Evolutionary conservation across 441 rosid species (phyloP), one percentile per base, ranked within the genome.

Genomic region (Biscutella laevigata): DNA sequence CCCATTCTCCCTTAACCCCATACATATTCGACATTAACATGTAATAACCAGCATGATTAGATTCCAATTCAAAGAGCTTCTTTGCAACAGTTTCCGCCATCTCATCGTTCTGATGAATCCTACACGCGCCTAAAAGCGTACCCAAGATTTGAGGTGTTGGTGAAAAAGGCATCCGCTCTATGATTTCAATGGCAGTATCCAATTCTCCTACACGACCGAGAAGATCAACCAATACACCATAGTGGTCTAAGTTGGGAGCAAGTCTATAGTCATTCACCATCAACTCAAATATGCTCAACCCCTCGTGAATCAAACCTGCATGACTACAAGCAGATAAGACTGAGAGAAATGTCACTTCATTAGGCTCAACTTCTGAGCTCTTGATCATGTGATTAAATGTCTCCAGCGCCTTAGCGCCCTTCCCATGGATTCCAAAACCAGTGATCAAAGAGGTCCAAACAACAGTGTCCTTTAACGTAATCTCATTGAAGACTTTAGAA

Each of bases 391-490:
- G 39, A 53, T 64, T 6, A 10, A 78, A 78, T 30, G 67, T 67
- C 55, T 60, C 48, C 28, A 75, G 20, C n/a, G 82, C 77, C 53
- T 70, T 61, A 56, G 24, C 22, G 9, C 72, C 81, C 29, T 50
- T 59, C 22, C 87, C 87, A 33, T 81, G 81, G 42, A 68, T 62
- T 54, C 80, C 82, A 56, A 68, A 74, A 47, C 74, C 72, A 60
- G 82, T 71, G 53, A 81, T 81, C 82, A 81, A 66, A 22, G 80
- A 69, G 49, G 80, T 78, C 78, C 77, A 78, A 37, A 72, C 68
- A 46, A 81, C 81, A 7, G 68, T 67, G 66, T 78, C 83, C 64
- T 76, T 74, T 11, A 61, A 46, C 26, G 34, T 30, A 14, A 69
- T 67, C 37, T 51, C 80, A 53, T 58, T 44, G 29, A 81, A 76